A percentile compares a stretch with the other conserved stretches of the same genome.
Conservation (phyloP, 2,329 filamentous ascomycete genomes). For the Biscogniauxia mediterranea region DNA sequence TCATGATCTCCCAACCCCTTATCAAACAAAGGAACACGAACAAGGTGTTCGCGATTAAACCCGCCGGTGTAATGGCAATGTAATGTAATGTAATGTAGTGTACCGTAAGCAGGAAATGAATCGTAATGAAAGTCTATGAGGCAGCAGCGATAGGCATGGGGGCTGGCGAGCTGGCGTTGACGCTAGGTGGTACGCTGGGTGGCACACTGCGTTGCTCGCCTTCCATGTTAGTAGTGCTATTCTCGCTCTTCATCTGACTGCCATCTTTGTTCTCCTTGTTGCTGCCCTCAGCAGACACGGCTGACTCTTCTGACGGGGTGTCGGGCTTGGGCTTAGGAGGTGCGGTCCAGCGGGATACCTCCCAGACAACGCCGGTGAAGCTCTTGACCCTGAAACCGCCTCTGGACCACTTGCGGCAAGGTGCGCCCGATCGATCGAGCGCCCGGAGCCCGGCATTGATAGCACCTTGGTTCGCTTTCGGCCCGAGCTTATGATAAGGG, state of each 20-base stretch:
- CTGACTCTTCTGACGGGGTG: constrained; percentile 44
- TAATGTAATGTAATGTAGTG: not conserved
- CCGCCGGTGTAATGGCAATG: not conserved
- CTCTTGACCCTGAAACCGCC: constrained; percentile 83
- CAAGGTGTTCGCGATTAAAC: constrained; percentile 6
- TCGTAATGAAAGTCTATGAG: constrained; percentile 25
- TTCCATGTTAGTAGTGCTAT: constrained; percentile 39
- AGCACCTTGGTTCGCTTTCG: constrained; percentile 93
- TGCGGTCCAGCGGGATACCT: constrained; percentile 44
- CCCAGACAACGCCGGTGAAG: constrained; percentile 51
- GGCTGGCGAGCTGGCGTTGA: constrained; percentile 52
- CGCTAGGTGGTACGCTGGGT: constrained; percentile 39
- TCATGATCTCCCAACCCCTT: constrained; percentile 18
- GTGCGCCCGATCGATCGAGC: constrained; percentile 86
- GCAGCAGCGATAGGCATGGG: constrained; percentile 48
- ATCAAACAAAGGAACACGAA: constrained; percentile 15
- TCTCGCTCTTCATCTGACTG: constrained; percentile 47
- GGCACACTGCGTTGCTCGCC: constrained; percentile 51
- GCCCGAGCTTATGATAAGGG: constrained; percentile 77
- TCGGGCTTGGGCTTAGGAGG: constrained; percentile 56
- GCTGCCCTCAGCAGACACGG: constrained; percentile 50
- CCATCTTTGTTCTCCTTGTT: constrained; percentile 66
- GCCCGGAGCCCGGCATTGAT: constrained; percentile 96
- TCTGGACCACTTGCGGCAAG: constrained; percentile 87
- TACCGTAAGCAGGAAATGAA: too few relatives aligned